These are phyloP conservation scores for Emergomyces orientalis DNA, from an alignment of 2,329 filamentous ascomycete species.

Conservation along the genomic window DNA sequence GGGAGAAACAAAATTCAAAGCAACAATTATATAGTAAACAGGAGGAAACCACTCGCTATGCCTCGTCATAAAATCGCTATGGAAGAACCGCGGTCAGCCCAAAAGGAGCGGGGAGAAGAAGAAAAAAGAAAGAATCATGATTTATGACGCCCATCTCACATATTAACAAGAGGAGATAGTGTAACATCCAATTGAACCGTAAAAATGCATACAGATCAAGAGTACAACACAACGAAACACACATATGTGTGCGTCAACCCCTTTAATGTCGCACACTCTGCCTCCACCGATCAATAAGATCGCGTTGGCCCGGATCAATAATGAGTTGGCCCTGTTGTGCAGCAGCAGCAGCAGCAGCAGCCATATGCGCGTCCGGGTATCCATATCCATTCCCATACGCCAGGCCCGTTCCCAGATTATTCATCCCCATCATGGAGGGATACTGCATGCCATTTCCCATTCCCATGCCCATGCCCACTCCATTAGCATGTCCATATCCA, in stretches of 20 bases:
- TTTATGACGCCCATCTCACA: not conserved
- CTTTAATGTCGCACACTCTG: constrained; percentile 28
- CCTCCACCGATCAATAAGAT: constrained; percentile 53
- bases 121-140: not conserved
- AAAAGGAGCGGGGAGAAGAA: not conserved
- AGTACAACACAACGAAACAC: too few relatives aligned
- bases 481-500: too few relatives aligned
- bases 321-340: constrained; percentile 13
- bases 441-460: not conserved
- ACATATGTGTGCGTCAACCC: too few relatives aligned
- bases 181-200: too few relatives aligned
- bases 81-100: too few relatives aligned
- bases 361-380: not conserved
- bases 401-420: not conserved
- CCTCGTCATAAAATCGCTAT: not conserved
- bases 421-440: not conserved
- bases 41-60: not conserved
- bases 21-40: too few relatives aligned
- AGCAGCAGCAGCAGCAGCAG: not conserved
- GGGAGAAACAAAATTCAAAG: too few relatives aligned
- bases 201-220: too few relatives aligned
- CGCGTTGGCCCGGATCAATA: constrained; percentile 45
- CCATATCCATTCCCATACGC: constrained; percentile 10
- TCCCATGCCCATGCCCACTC: not conserved
- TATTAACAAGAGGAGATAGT: not conserved